Evolutionary conservation across 805 yeast species (phyloP), one percentile per base, ranked within the genome.

Genomic region (Sungouiozyma ichnusensis): DNA sequence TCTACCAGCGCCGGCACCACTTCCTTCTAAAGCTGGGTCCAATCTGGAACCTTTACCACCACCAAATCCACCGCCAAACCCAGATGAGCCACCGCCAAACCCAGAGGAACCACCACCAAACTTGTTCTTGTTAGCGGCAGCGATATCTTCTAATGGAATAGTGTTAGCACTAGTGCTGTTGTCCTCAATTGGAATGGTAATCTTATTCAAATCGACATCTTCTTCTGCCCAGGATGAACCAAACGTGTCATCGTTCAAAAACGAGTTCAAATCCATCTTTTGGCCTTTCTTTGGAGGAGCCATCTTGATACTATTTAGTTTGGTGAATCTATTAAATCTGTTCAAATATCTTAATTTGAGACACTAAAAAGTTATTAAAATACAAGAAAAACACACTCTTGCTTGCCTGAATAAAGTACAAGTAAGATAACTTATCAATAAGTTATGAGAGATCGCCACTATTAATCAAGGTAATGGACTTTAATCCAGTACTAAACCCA

Each of bases 171-270:
- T 50, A n/a, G 50, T 44, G 29, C 9, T 24, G 29, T 24, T 24
- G 29, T 47, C 50, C 35, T 56, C 63, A 39, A 66, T 64, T 42
- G 75, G 73, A 41, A 78, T 74, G 35, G 75, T 74, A 54, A 80
- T 75, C 53, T 80, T 71, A 45, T 72, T 69, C 63, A 81, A 69
- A 65, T 83, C 92, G 50, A 84, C 77, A 48, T 80, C 92, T 47
- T 77, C 84, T 55, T 85, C 94, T 38, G 87, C 92, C 94, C 95
- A 85, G 27, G 86, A 78, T 40, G 80, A 76, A 39, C 77, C 78
- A 52, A 78, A 74, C 34, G 81, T 63, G 41, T 79, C 83, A 65
- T 83, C 92, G 55, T 79, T 76, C 60, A 85, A 74, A 73, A 87
- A 87, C 64, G 88, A 77, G 60, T 78, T 80, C 66, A 87, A 75